phyloP scores from a whole-genome alignment of 106 monocot species.

The Dendrobium catenatum region DNA sequence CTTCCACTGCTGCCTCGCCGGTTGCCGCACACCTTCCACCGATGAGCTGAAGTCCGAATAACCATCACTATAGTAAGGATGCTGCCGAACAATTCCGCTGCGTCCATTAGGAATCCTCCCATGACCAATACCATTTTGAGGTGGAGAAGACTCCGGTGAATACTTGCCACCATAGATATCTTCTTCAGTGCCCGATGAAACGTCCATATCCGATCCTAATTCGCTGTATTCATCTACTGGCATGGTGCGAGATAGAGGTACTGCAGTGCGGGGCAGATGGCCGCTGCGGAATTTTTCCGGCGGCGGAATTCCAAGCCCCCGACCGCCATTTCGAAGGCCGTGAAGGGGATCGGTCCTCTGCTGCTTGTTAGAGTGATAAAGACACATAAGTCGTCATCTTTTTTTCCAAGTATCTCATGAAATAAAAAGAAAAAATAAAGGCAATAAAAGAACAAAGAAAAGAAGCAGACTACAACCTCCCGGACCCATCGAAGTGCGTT shows the following conservation, averaged over 20 bases:
- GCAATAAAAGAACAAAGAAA: background rate
- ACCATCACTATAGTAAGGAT: slow-evolving; percentile 50
- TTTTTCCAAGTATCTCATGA: background rate
- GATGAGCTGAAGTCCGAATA: slow-evolving; percentile 80
- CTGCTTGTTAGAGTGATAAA: slow-evolving; percentile 15
- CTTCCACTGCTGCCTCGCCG: slow-evolving; percentile 20
- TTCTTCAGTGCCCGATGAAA: slow-evolving; percentile 52
- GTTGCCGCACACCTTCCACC: slow-evolving; percentile 25
- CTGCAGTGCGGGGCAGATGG: slow-evolving; percentile 39
- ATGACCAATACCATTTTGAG: slow-evolving; percentile 23
- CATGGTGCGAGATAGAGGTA: slow-evolving; percentile 25
- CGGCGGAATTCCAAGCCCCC: slow-evolving; percentile 51
- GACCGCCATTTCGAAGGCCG: slow-evolving; percentile 10
- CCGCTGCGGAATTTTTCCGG: slow-evolving; percentile 91
- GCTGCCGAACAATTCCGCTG: slow-evolving; percentile 6
- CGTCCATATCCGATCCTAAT: slow-evolving; percentile 71
- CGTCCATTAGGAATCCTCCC: slow-evolving; percentile 11
- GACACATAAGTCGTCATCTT: background rate
- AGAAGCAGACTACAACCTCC: slow-evolving; percentile 18
- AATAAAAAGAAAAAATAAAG: background rate
- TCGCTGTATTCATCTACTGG: slow-evolving; percentile 29
- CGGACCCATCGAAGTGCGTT: slow-evolving; percentile 41
- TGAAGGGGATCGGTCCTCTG: slow-evolving; percentile 25
- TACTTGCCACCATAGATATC: slow-evolving; percentile 50
- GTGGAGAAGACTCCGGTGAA: slow-evolving; percentile 49